Conservation (phyloP, 352 stramenopile genomes). For the Bremia lactucae region DNA sequence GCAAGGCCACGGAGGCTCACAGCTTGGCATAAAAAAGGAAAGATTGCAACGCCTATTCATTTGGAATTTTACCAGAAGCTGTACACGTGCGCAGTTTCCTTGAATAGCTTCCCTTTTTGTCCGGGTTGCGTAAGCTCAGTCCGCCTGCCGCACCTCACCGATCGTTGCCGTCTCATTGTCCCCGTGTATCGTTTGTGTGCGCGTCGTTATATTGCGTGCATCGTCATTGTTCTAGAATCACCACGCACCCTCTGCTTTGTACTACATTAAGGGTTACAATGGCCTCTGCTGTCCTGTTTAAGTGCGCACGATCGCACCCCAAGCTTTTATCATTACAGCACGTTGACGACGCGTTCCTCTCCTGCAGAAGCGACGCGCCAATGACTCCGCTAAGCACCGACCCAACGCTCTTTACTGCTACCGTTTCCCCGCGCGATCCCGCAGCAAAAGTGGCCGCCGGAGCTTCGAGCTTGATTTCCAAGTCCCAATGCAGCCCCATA, state of each 20-base stretch:
- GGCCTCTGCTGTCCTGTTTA: slow-evolving; percentile 28
- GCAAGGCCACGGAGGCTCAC: no score
- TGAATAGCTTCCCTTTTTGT: background rate
- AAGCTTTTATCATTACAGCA: slow-evolving; percentile 45
- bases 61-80: slow-evolving; percentile 50
- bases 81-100: slow-evolving; percentile 23
- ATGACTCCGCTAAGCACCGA: slow-evolving; percentile 36
- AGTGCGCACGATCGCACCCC: slow-evolving; percentile 24
- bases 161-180: slow-evolving; percentile 18
- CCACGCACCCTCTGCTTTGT: slow-evolving; percentile 6
- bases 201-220: slow-evolving; percentile 17
- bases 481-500: slow-evolving; percentile 1
- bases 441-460: slow-evolving; percentile 32
- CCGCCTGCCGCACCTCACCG: background rate
- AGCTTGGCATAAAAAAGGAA: slow-evolving; percentile 20
- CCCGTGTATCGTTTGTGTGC: slow-evolving; percentile 29
- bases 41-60: slow-evolving; percentile 37
- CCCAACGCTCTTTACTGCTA: slow-evolving; percentile 17
- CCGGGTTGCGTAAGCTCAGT: no score
- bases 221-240: slow-evolving; percentile 26
- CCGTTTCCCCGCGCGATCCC: slow-evolving; percentile 45
- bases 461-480: slow-evolving; percentile 2
- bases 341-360: slow-evolving; percentile 23
- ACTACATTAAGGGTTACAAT: slow-evolving; percentile 17
- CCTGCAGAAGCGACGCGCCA: slow-evolving; percentile 19